phyloP scores from a whole-genome alignment of 495 filamentous ascomycete genomes.

The Daldinia childiae region DNA sequence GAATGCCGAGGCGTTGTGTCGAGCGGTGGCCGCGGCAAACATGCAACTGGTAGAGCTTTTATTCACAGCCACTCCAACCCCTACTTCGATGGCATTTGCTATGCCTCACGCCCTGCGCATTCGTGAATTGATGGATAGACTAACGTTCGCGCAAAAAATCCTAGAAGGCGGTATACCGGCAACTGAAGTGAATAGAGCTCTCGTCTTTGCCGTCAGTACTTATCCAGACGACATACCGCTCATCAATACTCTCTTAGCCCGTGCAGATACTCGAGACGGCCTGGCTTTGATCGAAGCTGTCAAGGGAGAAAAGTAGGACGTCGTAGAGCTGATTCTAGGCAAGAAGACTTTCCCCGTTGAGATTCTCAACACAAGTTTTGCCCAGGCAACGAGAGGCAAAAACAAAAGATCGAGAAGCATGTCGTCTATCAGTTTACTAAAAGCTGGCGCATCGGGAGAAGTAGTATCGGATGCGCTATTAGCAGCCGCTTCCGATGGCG shows the following conservation, averaged over 20 bases:
- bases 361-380: slow-evolving; percentile 48
- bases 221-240: slow-evolving; percentile 53
- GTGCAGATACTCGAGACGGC: slow-evolving; percentile 55
- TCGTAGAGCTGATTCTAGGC: slow-evolving; percentile 52
- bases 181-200: slow-evolving; percentile 53
- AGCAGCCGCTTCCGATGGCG: slow-evolving; percentile 54
- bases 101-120: slow-evolving; percentile 58
- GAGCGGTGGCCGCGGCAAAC: slow-evolving; percentile 51
- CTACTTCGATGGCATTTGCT: slow-evolving; percentile 49
- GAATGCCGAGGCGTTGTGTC: slow-evolving; percentile 54
- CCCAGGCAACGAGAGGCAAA: slow-evolving; percentile 45
- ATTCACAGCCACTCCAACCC: slow-evolving; percentile 44
- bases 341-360: slow-evolving; percentile 43
- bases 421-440: slow-evolving; percentile 51
- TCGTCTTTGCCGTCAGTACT: slow-evolving; percentile 53
- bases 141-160: slow-evolving; percentile 54
- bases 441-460: slow-evolving; percentile 47
- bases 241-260: slow-evolving; percentile 49
- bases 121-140: slow-evolving; percentile 52
- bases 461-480: slow-evolving; percentile 54
- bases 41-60: slow-evolving; percentile 53
- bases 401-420: slow-evolving; percentile 44
- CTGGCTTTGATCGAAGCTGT: slow-evolving; percentile 52
- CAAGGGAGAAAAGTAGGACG: slow-evolving; percentile 48
- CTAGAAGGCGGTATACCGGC: slow-evolving; percentile 52